Conservation (phyloP, 1,284 basidiomycete genomes). For the Bjerkandera adusta region DNA sequence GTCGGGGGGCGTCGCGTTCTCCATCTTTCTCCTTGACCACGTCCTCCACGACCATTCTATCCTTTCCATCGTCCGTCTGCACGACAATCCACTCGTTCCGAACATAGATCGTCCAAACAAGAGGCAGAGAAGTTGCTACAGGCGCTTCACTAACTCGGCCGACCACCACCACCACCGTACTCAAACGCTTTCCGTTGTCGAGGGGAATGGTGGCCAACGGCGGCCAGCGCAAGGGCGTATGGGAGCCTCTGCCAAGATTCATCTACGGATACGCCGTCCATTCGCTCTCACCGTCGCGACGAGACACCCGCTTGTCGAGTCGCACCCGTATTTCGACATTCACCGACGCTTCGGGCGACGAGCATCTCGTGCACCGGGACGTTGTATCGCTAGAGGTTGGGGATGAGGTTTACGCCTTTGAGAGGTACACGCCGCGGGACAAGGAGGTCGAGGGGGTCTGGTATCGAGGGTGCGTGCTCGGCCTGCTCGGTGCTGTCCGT, state of each 20-base stretch:
- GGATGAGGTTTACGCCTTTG: slow-evolving; percentile 96
- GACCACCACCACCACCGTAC: too few species aligned
- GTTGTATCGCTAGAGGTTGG: slow-evolving; percentile 87
- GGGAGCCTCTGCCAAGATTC: slow-evolving; percentile 80
- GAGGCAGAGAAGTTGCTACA: too few species aligned
- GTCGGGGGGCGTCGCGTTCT: too few species aligned
- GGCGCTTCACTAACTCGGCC: too few species aligned
- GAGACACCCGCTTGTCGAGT: slow-evolving; percentile 65
- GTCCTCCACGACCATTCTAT: too few species aligned
- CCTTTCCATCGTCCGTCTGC: too few species aligned
- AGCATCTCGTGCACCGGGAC: slow-evolving; percentile 63
- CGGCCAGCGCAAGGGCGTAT: slow-evolving; percentile 43
- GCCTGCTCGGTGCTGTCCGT: slow-evolving; percentile 6
- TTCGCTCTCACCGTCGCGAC: slow-evolving; percentile 68
- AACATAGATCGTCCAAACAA: too few species aligned
- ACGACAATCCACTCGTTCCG: too few species aligned
- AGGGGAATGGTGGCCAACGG: slow-evolving; percentile 12
- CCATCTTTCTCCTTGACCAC: too few species aligned
- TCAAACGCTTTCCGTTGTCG: too few species aligned
- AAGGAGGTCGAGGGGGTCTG: slow-evolving; percentile 78
- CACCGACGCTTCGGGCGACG: slow-evolving; percentile 67
- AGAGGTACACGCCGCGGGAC: slow-evolving; percentile 74
- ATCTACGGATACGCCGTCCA: slow-evolving; percentile 83
- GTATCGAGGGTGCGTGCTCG: slow-evolving; percentile 80
- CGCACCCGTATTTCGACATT: slow-evolving; percentile 57